Base-by-base conservation (phyloP, 116 monocot genomes). In the Cymodocea nodosa region DNA sequence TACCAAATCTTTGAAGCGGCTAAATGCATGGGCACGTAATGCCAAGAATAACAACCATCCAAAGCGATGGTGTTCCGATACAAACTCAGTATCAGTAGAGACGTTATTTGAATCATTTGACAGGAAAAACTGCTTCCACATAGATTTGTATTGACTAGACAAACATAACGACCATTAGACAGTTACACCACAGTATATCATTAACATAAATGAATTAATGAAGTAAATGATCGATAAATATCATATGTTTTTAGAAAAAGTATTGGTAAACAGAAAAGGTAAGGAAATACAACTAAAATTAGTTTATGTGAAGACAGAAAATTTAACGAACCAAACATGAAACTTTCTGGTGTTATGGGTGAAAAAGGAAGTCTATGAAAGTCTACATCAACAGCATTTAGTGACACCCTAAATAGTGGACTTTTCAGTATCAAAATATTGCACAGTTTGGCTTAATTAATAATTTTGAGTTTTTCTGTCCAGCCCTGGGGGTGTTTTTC, bases 11-110 rank as follows among this genome's bases (percentile, higher is more conserved):
- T 81, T 88, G 77, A 80, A 84, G 30, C 79, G 71, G 61, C 78
- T 72, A 25, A 86, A 84, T n/a, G 76, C 70, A 75, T 88, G 84
- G 25, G 80, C 63, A 25, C 97, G 92, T 64, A 98, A 62, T 20
- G 82, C 85, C 78, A 92, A 75, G 70, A 98, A 98, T 20, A 98
- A 60, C 70, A 92, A 80, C 97, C 97, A 98, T 61, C 97, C 97
- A 84, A 98, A 98, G 51, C 63, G 78, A 73, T 86, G 83, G 55
- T 79, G 85, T 30, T 92, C 88, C 52, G 85, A 86, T 62, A 83
- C 35, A 60, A 75, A 79, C 55, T 64, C 53, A 4, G 51, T 25
- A 80, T 22, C 56, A 71, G 55, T 53, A 74, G 68, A 52, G 19
- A 71, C 58, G 59, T 20, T 76, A 51, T 55, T 77, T 44, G 49